Percentiles rank a stretch among this genome's conserved stretches.
Evolutionary conservation across 805 yeast genomes (phyloP).

Genomic region (Candida ovalis): DNA sequence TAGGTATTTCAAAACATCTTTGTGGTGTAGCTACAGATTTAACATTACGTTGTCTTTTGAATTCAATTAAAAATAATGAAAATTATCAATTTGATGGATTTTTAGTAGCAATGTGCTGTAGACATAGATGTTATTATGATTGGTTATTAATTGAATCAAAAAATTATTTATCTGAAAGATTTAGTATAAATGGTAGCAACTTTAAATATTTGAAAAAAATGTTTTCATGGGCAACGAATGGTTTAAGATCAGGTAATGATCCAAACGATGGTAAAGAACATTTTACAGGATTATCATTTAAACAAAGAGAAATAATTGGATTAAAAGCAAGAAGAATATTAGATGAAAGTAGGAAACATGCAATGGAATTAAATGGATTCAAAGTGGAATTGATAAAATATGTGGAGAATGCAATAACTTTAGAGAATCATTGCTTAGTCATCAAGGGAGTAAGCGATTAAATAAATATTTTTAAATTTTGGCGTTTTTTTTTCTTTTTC

Average conservation of each 20-base stretch:
- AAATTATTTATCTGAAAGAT: constrained; percentile 32
- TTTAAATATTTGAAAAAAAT: constrained; percentile 47
- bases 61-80: constrained; percentile 16
- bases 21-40: constrained; percentile 95
- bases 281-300: constrained; percentile 39
- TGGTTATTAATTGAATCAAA: constrained; percentile 48
- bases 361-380: constrained; percentile 39
- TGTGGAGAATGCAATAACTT: constrained; percentile 51
- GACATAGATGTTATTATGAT: constrained; percentile 74
- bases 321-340: constrained; percentile 64
- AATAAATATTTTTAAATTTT: background rate
- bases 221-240: constrained; percentile 89
- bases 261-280: constrained; percentile 41
- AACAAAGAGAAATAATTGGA: constrained; percentile 60
- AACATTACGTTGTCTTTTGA: constrained; percentile 59
- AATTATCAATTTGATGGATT: constrained; percentile 42
- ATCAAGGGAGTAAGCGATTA: constrained; percentile 6
- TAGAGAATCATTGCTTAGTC: constrained; percentile 52
- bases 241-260: constrained; percentile 41
- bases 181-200: constrained; percentile 30
- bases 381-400: constrained; percentile 54
- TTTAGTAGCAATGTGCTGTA: constrained; percentile 88
- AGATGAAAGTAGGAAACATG: constrained; percentile 65
- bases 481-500: background rate
- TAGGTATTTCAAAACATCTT: constrained; percentile 80